These are phyloP conservation scores for Apiotrichum veenhuisii DNA, from an alignment of 1,284 basidiomycete genomes.

Conservation along the genomic window DNA sequence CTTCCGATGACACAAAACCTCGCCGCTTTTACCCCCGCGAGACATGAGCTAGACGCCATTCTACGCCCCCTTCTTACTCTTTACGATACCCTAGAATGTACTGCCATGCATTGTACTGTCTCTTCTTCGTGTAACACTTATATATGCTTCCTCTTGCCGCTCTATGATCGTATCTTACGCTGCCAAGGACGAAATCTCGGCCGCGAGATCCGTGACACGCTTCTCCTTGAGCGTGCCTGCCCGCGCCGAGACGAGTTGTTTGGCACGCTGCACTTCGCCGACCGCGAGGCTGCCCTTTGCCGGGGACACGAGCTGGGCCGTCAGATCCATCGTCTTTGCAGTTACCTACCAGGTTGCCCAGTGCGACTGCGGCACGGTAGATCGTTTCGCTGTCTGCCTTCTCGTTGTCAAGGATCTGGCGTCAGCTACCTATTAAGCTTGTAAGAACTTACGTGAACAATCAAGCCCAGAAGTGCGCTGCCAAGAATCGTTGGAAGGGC, in stretches of 20 bases:
- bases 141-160: background rate
- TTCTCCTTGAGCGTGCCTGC: constrained; percentile 44
- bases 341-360: constrained; percentile 75
- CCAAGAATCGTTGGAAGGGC: constrained; percentile 30
- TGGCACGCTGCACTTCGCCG: constrained; percentile 37
- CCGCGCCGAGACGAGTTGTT: constrained; percentile 29
- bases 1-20: background rate
- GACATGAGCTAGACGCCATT: background rate
- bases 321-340: background rate
- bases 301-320: constrained; percentile 37
- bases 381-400: constrained; percentile 72
- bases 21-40: background rate
- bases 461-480: constrained; percentile 26
- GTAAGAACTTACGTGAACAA: constrained; percentile 19
- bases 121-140: background rate
- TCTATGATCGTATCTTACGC: constrained; percentile 7
- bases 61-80: background rate
- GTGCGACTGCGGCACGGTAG: constrained; percentile 77
- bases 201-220: constrained; percentile 44
- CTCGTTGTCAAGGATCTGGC: constrained; percentile 64
- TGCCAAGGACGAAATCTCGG: constrained; percentile 34
- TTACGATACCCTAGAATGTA: constrained; percentile 10
- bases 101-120: constrained; percentile 18
- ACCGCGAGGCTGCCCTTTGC: constrained; percentile 39
- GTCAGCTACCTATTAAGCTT: constrained; percentile 3